These are phyloP conservation scores for Aspergillus sojae DNA, from an alignment of 2,329 filamentous ascomycete species.

Conservation along the genomic window DNA sequence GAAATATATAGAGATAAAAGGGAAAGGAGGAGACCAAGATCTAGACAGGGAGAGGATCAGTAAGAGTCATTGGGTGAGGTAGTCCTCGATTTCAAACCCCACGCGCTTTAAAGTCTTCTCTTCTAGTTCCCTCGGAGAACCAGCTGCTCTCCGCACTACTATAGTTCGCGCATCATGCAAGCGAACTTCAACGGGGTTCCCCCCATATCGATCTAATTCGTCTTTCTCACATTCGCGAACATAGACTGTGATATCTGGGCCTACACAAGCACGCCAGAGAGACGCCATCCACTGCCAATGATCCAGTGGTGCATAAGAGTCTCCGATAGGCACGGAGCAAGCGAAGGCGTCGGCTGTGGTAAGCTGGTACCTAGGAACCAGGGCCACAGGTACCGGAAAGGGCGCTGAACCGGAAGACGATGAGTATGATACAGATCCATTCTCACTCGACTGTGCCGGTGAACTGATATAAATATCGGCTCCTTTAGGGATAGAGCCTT, in stretches of 20 bases:
- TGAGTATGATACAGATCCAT: conserved; percentile 27
- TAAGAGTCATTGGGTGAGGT: conserved; percentile 40
- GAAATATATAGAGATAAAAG: conserved; percentile 5
- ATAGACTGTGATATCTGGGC: conserved; percentile 65
- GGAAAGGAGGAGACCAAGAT: not conserved
- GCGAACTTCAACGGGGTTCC: conserved; percentile 58
- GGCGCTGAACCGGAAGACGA: conserved; percentile 20
- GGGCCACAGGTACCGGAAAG: conserved; percentile 64
- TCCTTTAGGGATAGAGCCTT: conserved; percentile 36
- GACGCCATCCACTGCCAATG: conserved; percentile 98
- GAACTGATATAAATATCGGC: conserved; percentile 34
- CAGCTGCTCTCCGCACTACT: conserved; percentile 53
- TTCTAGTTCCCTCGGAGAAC: conserved; percentile 51
- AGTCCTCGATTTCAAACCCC: conserved; percentile 87
- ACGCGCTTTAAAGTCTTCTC: conserved; percentile 73
- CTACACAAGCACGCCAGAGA: conserved; percentile 84
- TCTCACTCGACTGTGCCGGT: conserved; percentile 31
- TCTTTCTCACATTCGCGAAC: conserved; percentile 45
- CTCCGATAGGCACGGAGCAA: conserved; percentile 70
- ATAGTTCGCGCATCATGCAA: conserved; percentile 52
- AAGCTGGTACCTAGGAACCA: conserved; percentile 79
- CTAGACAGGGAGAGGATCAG: conserved; percentile 5
- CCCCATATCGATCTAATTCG: conserved; percentile 45
- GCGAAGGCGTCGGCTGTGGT: conserved; percentile 77
- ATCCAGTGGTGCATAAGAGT: conserved; percentile 78